Evolutionary conservation across 352 stramenopile genomes (phyloP), one percentile per base, ranked within the genome.

Genomic region (Globisporangium nagaii): DNA sequence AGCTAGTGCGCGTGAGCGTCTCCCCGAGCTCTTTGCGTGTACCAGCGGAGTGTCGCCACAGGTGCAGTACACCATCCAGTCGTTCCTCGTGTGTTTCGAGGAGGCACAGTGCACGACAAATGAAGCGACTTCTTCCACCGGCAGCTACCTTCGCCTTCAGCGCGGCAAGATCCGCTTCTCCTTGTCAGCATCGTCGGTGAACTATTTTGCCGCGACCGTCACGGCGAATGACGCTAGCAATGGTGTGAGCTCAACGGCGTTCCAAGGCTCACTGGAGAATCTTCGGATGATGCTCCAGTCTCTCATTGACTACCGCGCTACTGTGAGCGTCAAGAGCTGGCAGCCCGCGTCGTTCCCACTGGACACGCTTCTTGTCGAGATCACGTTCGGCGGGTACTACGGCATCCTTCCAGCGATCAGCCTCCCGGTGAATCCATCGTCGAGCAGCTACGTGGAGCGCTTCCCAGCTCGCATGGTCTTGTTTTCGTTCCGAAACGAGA

Each of bases 91-190:
- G 6, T 62, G 56, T 19, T 62, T 31, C 27, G 47, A 62, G 10
- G 37, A 50, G 20, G 47, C 22, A 9, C 56, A 62, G 27, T 62
- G 56, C n/a, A 10, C 10, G 34, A 35, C 41, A n/a, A 56, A 35
- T 11, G 27, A 51, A 11, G 2, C 10, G 11, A 39, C 10, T 17
- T 22, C 27, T 3, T 10, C 25, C 41, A n/a, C 6, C 11, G 5
- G 25, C 28, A 58, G 43, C 20, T 62, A 57, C 30, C 20, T 62
- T 24, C 56, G 47, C 1, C 47, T 62, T 2, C 56, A 56, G 17
- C 37, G 46, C 19, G 56, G 47, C 6, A 24, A 27, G 28, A 49
- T 50, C 5, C 32, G 17, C 2, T 37, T 58, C 8, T 34, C 22
- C 8, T n/a, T 50, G 17, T 30, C 46, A 8, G 5, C 31, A 34